These are phyloP conservation scores for Linnemannia hyalina DNA, from an alignment of 192 early-diverging fungal species.

Conservation along the genomic window DNA sequence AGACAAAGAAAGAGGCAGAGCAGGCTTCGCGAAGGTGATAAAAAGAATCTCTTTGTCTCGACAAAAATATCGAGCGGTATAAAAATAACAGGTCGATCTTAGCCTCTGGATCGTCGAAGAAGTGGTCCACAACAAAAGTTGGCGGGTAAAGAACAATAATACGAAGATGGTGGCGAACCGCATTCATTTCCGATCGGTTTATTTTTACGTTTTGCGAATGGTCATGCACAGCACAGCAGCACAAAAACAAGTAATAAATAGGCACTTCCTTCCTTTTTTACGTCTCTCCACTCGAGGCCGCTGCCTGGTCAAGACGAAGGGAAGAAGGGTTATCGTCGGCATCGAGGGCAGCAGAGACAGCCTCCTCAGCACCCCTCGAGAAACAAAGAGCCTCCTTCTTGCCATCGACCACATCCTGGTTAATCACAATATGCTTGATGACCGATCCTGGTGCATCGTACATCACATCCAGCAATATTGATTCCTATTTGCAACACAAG, in stretches of 20 bases:
- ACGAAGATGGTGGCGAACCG: too few species aligned
- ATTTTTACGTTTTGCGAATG: too few species aligned
- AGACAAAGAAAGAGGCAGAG: too few species aligned
- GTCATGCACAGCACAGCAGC: too few species aligned
- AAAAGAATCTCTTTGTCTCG: too few species aligned
- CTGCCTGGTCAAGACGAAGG: neutral
- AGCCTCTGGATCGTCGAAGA: too few species aligned
- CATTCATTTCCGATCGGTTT: too few species aligned
- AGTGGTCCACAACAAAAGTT: too few species aligned
- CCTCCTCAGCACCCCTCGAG: constrained; percentile 40
- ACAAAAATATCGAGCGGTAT: too few species aligned
- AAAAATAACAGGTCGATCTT: too few species aligned
- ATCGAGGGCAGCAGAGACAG: constrained; percentile 17
- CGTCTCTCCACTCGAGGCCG: neutral
- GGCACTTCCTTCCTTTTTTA: neutral
- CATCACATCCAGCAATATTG: constrained; percentile 77
- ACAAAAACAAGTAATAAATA: neutral
- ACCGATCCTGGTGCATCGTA: constrained; percentile 81
- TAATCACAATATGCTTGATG: constrained; percentile 76
- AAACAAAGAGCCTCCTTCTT: constrained; percentile 72
- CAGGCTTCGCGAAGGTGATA: too few species aligned
- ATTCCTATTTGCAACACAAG: constrained; percentile 69
- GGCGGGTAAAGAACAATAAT: too few species aligned
- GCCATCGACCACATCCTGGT: constrained; percentile 69
- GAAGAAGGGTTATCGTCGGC: constrained; percentile 5